phyloP scores from a whole-genome alignment of 2,329 filamentous ascomycete species.

The Epichloe hybrida region DNA sequence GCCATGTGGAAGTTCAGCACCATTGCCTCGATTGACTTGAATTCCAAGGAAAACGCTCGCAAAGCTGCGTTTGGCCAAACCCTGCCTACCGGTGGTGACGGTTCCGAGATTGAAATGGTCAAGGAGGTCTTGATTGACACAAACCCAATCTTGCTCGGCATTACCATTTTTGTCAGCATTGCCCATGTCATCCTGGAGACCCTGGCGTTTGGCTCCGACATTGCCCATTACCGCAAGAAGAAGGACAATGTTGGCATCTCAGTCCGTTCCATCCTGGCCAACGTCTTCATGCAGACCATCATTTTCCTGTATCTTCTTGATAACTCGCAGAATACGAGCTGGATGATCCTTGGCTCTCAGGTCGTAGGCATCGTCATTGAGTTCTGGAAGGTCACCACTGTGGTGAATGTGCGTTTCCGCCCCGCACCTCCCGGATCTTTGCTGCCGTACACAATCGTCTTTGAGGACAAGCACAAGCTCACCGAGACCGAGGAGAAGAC shows the following conservation, averaged over 20 bases:
- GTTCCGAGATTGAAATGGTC: conserved; percentile 90
- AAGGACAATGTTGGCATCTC: conserved; percentile 98
- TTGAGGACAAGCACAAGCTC: conserved; percentile 95
- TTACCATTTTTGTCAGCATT: conserved; percentile 74
- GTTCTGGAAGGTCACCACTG: conserved; percentile 91
- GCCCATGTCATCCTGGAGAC: conserved; percentile 92
- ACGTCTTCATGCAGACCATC: conserved; percentile 91
- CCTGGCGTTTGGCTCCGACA: conserved; percentile 93
- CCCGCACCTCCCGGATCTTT: conserved; percentile 52
- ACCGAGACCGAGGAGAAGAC: conserved; percentile 95
- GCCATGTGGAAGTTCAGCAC: conserved; percentile 82
- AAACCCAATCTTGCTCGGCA: conserved; percentile 76
- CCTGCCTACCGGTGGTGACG: conserved; percentile 68
- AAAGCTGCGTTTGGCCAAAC: conserved; percentile 63
- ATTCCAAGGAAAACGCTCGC: conserved; percentile 68
- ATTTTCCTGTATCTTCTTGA: conserved; percentile 96
- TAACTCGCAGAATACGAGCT: conserved; percentile 94
- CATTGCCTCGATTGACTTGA: conserved; percentile 73
- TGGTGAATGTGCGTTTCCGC: conserved; percentile 76
- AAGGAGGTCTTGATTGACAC: conserved; percentile 92
- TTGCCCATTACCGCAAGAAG: conserved; percentile 97
- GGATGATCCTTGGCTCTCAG: conserved; percentile 96
- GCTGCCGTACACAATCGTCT: conserved; percentile 66
- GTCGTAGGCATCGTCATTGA: conserved; percentile 62
- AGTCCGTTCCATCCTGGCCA: conserved; percentile 87